A percentile compares a stretch with the other conserved stretches of the same genome.
These are phyloP conservation scores for Glaciozyma antarctica DNA, from an alignment of 768 basidiomycete genomes.

Conservation along the genomic window DNA sequence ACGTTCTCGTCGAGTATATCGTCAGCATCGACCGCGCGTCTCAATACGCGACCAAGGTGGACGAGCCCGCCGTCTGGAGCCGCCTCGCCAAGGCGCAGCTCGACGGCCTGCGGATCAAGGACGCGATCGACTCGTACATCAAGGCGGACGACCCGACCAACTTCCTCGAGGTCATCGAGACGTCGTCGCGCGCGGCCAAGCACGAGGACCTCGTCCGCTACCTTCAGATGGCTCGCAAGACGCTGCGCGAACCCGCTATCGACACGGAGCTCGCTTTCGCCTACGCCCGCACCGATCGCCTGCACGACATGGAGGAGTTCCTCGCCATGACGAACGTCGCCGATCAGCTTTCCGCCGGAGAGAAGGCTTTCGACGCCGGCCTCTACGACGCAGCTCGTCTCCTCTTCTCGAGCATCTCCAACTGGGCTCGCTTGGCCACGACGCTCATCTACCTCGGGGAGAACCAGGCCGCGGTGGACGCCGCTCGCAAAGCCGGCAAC, in stretches of 20 bases:
- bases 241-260: constrained; percentile 90
- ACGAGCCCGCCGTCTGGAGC: constrained; percentile 94
- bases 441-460: constrained; percentile 97
- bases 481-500: constrained; percentile 97
- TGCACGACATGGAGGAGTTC: constrained; percentile 99
- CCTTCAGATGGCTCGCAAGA: constrained; percentile 97
- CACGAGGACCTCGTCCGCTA: constrained; percentile 90
- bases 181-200: constrained; percentile 83
- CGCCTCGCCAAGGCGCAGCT: constrained; percentile 96
- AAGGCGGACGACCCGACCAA: constrained; percentile 92
- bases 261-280: constrained; percentile 97
- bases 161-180: constrained; percentile 91
- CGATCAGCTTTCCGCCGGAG: constrained; percentile 89
- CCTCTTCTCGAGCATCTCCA: constrained; percentile 91
- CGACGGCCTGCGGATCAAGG: constrained; percentile 95
- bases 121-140: constrained; percentile 97
- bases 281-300: constrained; percentile 76
- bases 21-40: constrained; percentile 93
- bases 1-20: constrained; percentile 94
- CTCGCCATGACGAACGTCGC: constrained; percentile 96
- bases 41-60: constrained; percentile 92
- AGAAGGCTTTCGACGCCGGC: constrained; percentile 98
- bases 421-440: constrained; percentile 96
- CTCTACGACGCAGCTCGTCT: constrained; percentile 94
- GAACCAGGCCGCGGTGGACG: constrained; percentile 96